Percentiles rank a stretch among this genome's conserved stretches.
phyloP scores from a whole-genome alignment of 371 early-diverging fungal species.

The Apophysomyces ossiformis region DNA sequence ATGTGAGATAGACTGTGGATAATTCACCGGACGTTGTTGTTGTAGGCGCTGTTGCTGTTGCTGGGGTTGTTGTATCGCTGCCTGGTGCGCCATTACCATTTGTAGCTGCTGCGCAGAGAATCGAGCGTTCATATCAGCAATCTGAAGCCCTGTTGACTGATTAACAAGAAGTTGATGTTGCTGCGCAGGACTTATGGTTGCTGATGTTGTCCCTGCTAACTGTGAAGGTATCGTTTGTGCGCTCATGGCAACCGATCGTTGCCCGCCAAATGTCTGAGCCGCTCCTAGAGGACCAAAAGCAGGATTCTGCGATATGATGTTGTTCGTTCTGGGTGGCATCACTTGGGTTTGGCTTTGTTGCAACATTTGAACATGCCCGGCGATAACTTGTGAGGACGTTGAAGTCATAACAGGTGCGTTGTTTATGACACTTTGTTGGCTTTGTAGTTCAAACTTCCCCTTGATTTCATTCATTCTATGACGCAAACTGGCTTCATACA shows the following conservation, averaged over 20 bases:
- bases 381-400: constrained; percentile 1
- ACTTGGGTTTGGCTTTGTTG: not conserved
- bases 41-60: constrained; percentile 26
- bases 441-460: not conserved
- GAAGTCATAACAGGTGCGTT: not conserved
- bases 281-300: not conserved
- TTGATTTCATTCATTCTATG: not conserved
- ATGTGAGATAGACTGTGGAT: not conserved
- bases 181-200: not conserved
- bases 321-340: not conserved
- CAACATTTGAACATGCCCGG: not conserved
- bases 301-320: not conserved
- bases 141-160: not conserved
- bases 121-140: constrained; percentile 18
- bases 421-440: not conserved
- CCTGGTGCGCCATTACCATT: constrained; percentile 31
- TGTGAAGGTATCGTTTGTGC: not conserved
- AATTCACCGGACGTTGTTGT: constrained; percentile 7
- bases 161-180: not conserved
- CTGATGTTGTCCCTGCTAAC: not conserved
- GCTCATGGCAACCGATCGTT: not conserved
- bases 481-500: not conserved
- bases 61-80: constrained; percentile 27
- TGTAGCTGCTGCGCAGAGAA: constrained; percentile 43
- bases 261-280: not conserved